Conservation (phyloP, 1,284 basidiomycete species). For the Lentinula novae-zelandiae region DNA sequence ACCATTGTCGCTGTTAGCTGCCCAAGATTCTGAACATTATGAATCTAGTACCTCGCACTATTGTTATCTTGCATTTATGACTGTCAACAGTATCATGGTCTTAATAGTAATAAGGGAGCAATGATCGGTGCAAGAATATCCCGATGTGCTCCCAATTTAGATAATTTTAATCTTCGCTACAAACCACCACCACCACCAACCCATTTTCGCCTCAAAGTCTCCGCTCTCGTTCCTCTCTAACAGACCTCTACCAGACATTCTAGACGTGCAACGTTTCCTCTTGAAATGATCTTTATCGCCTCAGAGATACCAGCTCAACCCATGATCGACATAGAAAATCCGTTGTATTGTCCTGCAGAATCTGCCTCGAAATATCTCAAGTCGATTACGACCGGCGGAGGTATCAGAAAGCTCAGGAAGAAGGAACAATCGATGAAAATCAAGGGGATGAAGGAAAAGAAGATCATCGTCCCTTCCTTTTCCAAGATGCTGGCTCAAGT, state of each 20-base stretch:
- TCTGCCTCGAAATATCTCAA: slow-evolving; percentile 39
- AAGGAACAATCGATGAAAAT: neutral
- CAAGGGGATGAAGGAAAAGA: neutral
- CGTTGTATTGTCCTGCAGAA: slow-evolving; percentile 40
- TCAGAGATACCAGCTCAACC: slow-evolving; percentile 3
- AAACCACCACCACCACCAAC: neutral
- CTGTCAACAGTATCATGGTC: neutral
- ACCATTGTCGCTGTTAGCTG: neutral
- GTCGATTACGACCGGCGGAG: slow-evolving; percentile 15
- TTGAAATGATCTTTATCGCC: neutral
- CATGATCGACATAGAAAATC: slow-evolving; percentile 27
- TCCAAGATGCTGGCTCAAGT: slow-evolving; percentile 7
- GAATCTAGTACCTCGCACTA: neutral
- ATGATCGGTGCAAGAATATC: neutral
- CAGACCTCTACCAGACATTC: neutral
- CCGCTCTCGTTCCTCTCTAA: neutral
- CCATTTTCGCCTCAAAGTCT: neutral
- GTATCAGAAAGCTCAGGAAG: neutral
- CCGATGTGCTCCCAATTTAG: neutral
- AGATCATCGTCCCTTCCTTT: slow-evolving; percentile 8
- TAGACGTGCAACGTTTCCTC: neutral
- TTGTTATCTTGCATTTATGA: neutral
- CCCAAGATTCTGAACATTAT: neutral
- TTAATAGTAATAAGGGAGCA: neutral
- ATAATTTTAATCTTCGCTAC: neutral